Evolutionary conservation across 176 grass and related monocot genomes (phyloP), one percentile per base, ranked within the genome.

Genomic region (Triticum monococcum): DNA sequence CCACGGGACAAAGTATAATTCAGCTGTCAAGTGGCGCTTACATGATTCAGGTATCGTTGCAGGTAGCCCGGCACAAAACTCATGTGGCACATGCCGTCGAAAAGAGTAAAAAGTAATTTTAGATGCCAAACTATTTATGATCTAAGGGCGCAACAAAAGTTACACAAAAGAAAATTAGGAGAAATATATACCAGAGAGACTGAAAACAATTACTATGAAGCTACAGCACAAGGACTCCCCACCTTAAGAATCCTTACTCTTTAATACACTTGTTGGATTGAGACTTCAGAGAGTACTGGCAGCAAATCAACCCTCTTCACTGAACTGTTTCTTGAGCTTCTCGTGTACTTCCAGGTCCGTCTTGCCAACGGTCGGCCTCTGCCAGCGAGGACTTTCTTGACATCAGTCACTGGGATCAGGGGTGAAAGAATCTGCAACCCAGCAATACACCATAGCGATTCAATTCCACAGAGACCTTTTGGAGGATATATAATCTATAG

Each of bases 301-400:
- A 7, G 72, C 7, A 3, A 5, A 17, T 98, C 86, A 96, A 4
- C 96, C 93, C 86, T 96, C 96, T 82, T 98, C 85, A 1, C 96
- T 88, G 3, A 98, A 98, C 90, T 96, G 90, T 70, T 89, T 85
- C 0, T 90, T 98, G 85, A 92, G 96, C 87, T 87, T 96, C 88
- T 98, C 88, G 0, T 98, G 93, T 81, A 98, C 90, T 79, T 96
- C 96, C 2, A 98, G 86, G 50, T 96, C 96, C 48, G 93, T 89
- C 86, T 96, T 95, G 90, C 90, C 92, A 7, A 98, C 96, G 2
- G 93, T 91, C 0, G 96, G 92, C 23, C 90, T 91, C 90, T 96
- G 96, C 80, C 93, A 7, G 87, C 85, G 0, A 98, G 79, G 22
- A 98, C 92, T 36, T 57, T 57, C 52, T 57, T 20, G 52, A 8